Conservation (phyloP, 148 eudicot genomes). For the Rhododendron simsii region DNA sequence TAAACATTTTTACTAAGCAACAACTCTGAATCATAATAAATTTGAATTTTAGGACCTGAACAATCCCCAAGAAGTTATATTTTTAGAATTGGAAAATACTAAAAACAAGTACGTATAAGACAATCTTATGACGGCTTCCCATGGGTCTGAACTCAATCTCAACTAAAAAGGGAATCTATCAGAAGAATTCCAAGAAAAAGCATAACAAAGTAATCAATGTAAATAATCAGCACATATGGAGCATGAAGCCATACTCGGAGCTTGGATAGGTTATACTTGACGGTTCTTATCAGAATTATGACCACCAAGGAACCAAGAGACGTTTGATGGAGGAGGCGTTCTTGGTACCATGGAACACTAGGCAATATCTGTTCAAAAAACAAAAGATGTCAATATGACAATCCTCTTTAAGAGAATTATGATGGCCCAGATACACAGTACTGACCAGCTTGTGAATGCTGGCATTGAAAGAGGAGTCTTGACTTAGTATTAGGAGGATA, state of each 20-base stretch:
- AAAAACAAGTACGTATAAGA: neutral
- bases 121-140: neutral
- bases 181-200: neutral
- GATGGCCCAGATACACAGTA: conserved; percentile 6
- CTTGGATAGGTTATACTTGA: conserved; percentile 88
- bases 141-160: neutral
- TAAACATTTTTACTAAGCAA: neutral
- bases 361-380: conserved; percentile 57
- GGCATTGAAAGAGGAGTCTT: conserved; percentile 91
- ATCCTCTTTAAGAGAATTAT: neutral
- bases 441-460: conserved; percentile 90
- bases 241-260: conserved; percentile 50
- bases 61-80: neutral
- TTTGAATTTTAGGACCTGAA: neutral
- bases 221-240: neutral
- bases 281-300: conserved; percentile 78
- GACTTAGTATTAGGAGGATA: conserved; percentile 89
- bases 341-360: conserved; percentile 90
- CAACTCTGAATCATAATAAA: neutral
- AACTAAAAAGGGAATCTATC: neutral
- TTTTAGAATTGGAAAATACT: neutral
- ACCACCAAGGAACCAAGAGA: conserved; percentile 95
- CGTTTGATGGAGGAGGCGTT: conserved; percentile 70
- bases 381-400: neutral
- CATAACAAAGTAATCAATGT: neutral